These are phyloP conservation scores for Dorcoceras hygrometricum DNA, from an alignment of 257 asterid genomes.

Conservation along the genomic window DNA sequence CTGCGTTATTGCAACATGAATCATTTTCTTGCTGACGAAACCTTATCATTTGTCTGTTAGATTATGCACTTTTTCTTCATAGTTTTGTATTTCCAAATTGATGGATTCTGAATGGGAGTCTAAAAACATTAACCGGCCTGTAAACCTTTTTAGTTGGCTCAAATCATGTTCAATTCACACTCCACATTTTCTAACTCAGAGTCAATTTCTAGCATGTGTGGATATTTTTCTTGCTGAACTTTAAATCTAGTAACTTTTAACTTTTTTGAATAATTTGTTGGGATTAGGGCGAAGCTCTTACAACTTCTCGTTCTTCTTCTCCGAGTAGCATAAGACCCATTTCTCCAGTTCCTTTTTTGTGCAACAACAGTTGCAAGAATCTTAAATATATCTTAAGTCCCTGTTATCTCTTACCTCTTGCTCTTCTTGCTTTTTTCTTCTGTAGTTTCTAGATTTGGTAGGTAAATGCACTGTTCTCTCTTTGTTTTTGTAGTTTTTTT, in stretches of 20 bases:
- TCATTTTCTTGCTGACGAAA: conserved; percentile 16
- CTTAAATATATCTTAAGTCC: neutral
- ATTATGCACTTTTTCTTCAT: too few species aligned
- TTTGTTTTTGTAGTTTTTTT: too few species aligned
- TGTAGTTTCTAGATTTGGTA: neutral
- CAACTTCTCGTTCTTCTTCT: neutral
- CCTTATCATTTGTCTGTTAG: conserved; percentile 3
- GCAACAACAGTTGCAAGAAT: neutral
- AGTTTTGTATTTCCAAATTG: too few species aligned
- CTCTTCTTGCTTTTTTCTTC: neutral
- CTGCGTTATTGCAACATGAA: conserved; percentile 3
- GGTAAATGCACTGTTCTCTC: neutral
- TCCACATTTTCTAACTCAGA: too few species aligned
- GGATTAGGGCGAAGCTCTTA: neutral
- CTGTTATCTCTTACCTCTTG: neutral
- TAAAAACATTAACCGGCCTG: too few species aligned
- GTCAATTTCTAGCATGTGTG: too few species aligned
- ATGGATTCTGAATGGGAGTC: neutral
- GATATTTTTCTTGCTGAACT: too few species aligned
- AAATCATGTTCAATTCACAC: too few species aligned
- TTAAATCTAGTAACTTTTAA: too few species aligned
- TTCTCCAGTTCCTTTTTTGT: neutral
- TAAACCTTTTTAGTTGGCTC: too few species aligned
- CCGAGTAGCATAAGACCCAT: neutral
- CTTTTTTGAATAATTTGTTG: too few species aligned